phyloP scores from a whole-genome alignment of 345 rosid species.

The Diplotaxis tenuifolia region DNA sequence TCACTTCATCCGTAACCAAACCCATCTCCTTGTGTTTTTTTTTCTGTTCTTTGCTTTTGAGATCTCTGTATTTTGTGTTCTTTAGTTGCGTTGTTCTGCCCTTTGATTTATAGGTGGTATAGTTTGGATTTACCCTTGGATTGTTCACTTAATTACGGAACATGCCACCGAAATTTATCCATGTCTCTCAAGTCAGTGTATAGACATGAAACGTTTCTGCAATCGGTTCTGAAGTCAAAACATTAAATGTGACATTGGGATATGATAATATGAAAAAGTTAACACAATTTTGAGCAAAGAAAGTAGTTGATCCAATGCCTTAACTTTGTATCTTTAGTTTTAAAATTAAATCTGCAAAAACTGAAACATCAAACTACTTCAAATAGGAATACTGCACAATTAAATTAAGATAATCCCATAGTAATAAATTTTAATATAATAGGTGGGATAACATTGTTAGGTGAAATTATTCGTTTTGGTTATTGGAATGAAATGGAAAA shows the following conservation, averaged over 20 bases:
- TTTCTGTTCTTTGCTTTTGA: neutral
- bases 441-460: neutral
- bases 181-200: slow-evolving; percentile 7
- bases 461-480: neutral
- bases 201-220: slow-evolving; percentile 8
- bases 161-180: slow-evolving; percentile 18
- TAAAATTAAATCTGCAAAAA: neutral
- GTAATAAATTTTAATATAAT: neutral
- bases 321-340: neutral
- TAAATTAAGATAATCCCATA: neutral
- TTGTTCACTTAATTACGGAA: slow-evolving; percentile 7
- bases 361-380: neutral
- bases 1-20: slow-evolving; percentile 63
- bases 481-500: neutral
- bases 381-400: neutral
- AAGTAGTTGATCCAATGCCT: slow-evolving; percentile 21
- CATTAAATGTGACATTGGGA: slow-evolving; percentile 13
- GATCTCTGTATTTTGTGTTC: slow-evolving; percentile 19
- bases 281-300: slow-evolving; percentile 14
- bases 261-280: neutral
- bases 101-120: slow-evolving; percentile 22
- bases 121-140: slow-evolving; percentile 5
- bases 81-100: neutral
- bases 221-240: slow-evolving; percentile 15
- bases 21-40: slow-evolving; percentile 42